Evolutionary conservation across 176 grass and related monocot genomes (phyloP).

Genomic region (Musa troglodytarum): DNA sequence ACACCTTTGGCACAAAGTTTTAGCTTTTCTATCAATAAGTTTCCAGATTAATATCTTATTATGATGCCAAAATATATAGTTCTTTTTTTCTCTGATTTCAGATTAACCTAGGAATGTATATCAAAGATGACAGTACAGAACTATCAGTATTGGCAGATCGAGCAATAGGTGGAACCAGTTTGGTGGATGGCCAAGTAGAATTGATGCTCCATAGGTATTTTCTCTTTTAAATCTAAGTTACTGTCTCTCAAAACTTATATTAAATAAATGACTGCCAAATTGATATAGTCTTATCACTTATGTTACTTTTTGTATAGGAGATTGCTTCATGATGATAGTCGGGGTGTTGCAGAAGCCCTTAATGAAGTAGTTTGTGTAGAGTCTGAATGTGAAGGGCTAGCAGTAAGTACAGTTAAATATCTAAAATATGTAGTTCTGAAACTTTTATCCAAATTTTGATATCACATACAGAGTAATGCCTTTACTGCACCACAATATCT

Average conservation of each 20-base stretch:
- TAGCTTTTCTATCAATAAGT: background rate
- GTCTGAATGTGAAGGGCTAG: slow-evolving; percentile 32
- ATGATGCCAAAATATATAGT: background rate
- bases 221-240: background rate
- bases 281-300: background rate
- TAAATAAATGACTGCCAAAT: background rate
- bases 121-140: slow-evolving; percentile 32
- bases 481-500: background rate
- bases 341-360: slow-evolving; percentile 43
- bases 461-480: background rate
- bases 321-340: slow-evolving; percentile 49
- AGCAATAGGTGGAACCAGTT: slow-evolving; percentile 39
- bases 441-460: background rate
- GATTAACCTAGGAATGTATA: slow-evolving; percentile 42
- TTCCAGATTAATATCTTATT: background rate
- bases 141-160: slow-evolving; percentile 44
- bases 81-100: slow-evolving; percentile 16
- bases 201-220: slow-evolving; percentile 46
- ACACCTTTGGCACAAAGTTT: background rate
- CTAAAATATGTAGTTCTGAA: background rate
- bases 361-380: slow-evolving; percentile 39
- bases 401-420: slow-evolving; percentile 27
- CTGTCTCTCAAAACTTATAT: background rate
- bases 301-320: slow-evolving; percentile 28
- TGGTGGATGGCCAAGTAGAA: slow-evolving; percentile 46